A percentile compares a stretch with the other conserved stretches of the same genome.
Conservation (phyloP, 495 filamentous ascomycete species). For the Aspergillus bertholletiae region DNA sequence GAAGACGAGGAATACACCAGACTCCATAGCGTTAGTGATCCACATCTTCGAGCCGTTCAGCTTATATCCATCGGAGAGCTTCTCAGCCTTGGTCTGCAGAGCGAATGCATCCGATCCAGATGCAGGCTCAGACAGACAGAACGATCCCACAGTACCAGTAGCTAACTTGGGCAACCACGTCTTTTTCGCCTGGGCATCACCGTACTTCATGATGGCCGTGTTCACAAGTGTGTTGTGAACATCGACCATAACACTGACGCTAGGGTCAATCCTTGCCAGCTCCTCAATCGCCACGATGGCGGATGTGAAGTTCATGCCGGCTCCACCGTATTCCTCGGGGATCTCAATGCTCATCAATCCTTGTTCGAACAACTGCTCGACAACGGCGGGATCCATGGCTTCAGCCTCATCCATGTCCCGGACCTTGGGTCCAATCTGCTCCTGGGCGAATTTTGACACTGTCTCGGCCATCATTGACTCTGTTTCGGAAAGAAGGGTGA, state of each 20-base stretch:
- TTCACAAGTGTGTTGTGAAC: constrained; percentile 99
- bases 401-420: constrained; percentile 98
- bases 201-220: constrained; percentile 86
- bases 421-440: constrained; percentile 85
- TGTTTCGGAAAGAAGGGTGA: constrained; percentile 87
- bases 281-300: constrained; percentile 98
- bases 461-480: constrained; percentile 85
- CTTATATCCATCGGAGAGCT: constrained; percentile 73
- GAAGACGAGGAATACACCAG: constrained; percentile 95
- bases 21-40: constrained; percentile 97
- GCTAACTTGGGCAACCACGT: constrained; percentile 85
- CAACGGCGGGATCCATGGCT: constrained; percentile 80
- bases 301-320: constrained; percentile 97
- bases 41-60: constrained; percentile 97
- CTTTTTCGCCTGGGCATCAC: constrained; percentile 66
- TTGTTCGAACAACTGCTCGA: constrained; percentile 95
- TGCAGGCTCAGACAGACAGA: constrained; percentile 92
- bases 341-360: constrained; percentile 97
- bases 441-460: constrained; percentile 86
- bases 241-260: constrained; percentile 87
- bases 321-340: constrained; percentile 92
- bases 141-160: constrained; percentile 88
- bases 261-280: constrained; percentile 89
- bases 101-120: constrained; percentile 97
- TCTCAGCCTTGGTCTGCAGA: constrained; percentile 78